phyloP scores from a whole-genome alignment of 116 monocot genomes.

The Iris pallida region DNA sequence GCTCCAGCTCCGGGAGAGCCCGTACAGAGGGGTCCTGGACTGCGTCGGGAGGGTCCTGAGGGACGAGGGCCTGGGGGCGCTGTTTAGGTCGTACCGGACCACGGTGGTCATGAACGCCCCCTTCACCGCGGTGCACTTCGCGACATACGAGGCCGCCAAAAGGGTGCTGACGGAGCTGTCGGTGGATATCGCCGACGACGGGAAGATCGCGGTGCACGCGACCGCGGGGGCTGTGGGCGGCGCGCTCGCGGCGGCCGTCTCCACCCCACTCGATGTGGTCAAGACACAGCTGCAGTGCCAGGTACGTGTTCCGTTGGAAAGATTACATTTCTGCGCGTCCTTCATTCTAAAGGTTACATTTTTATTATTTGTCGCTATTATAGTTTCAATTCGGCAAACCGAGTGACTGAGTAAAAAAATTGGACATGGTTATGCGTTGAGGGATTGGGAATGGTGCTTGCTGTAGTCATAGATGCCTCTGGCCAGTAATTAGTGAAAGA shows the following conservation, averaged over 20 bases:
- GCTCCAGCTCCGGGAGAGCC: slow-evolving; percentile 70
- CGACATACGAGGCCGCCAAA: slow-evolving; percentile 89
- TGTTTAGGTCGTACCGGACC: slow-evolving; percentile 68
- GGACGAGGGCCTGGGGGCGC: slow-evolving; percentile 75
- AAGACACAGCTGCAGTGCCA: slow-evolving; percentile 96
- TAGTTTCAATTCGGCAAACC: no score
- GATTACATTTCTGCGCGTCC: no score
- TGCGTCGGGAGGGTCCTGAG: slow-evolving; percentile 64
- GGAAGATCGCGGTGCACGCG: slow-evolving; percentile 60
- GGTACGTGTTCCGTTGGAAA: slow-evolving; percentile 42
- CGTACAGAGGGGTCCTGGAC: slow-evolving; percentile 77
- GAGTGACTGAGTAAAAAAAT: no score
- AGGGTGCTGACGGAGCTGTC: slow-evolving; percentile 43
- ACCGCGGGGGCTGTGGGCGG: slow-evolving; percentile 80
- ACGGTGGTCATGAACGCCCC: slow-evolving; percentile 97
- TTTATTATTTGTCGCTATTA: no score
- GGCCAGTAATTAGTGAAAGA: no score
- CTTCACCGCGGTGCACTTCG: slow-evolving; percentile 87
- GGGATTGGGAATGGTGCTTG: no score
- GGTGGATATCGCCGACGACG: slow-evolving; percentile 28
- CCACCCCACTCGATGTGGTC: slow-evolving; percentile 75
- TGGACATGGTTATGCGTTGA: no score
- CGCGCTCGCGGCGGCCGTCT: slow-evolving; percentile 64
- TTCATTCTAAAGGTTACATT: no score
- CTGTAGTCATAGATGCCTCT: no score